Percentiles rank a stretch among this genome's conserved stretches.
These are phyloP conservation scores for Wickerhamomyces chaumierensis DNA, from an alignment of 805 yeast genomes.

Conservation along the genomic window DNA sequence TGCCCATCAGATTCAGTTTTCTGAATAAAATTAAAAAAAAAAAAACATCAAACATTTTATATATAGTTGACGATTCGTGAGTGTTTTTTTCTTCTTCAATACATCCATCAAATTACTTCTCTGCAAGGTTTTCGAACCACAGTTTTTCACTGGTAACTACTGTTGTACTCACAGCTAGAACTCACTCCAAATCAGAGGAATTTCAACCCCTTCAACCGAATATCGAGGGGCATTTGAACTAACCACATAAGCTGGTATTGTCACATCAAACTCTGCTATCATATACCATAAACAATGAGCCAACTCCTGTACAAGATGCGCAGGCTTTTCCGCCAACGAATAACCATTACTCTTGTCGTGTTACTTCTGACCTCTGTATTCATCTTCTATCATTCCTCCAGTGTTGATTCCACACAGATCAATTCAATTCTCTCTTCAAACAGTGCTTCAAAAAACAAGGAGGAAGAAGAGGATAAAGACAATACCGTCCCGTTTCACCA, in stretches of 20 bases:
- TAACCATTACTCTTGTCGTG: conserved; percentile 5
- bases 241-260: not conserved
- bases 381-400: conserved; percentile 7
- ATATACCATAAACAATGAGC: not conserved
- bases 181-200: too few relatives aligned
- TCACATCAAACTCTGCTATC: not conserved
- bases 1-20: too few relatives aligned
- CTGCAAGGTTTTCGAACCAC: too few relatives aligned
- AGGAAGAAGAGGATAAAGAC: conserved; percentile 7
- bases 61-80: too few relatives aligned
- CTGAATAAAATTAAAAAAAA: too few relatives aligned
- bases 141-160: too few relatives aligned
- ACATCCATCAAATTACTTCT: too few relatives aligned
- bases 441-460: not conserved
- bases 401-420: conserved; percentile 8
- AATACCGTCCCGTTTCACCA: conserved; percentile 19
- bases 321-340: conserved; percentile 10
- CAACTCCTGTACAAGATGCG: not conserved
- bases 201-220: too few relatives aligned
- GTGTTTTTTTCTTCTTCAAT: too few relatives aligned
- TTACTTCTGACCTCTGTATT: conserved; percentile 3
- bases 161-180: too few relatives aligned
- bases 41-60: too few relatives aligned
- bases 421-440: conserved; percentile 2
- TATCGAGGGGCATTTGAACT: too few relatives aligned